phyloP scores from a whole-genome alignment of 2,329 filamentous ascomycete genomes.

The Paraphaeosphaeria sporulosa region DNA sequence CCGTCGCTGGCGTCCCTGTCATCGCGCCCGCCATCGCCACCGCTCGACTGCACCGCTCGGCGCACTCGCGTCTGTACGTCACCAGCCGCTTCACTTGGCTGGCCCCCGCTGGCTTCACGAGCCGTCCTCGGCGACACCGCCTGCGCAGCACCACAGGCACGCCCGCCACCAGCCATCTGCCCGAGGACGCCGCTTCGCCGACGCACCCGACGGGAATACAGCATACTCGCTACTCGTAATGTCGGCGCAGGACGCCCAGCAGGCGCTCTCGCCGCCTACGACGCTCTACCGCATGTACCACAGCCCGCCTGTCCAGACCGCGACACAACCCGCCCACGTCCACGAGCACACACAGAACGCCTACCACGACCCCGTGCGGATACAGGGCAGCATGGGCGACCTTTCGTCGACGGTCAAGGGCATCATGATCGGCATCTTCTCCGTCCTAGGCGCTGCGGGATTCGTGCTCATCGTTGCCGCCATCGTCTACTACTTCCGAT shows the following conservation, averaged over 20 bases:
- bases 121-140: constrained; percentile 14
- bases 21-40: constrained; percentile 19
- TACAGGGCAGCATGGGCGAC: constrained; percentile 33
- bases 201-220: constrained; percentile 14
- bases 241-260: constrained; percentile 42
- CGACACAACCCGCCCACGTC: constrained; percentile 30
- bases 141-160: constrained; percentile 15
- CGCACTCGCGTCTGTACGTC: constrained; percentile 20
- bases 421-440: constrained; percentile 92
- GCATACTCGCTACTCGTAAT: constrained; percentile 29
- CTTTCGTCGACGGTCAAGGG: constrained; percentile 70
- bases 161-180: constrained; percentile 14
- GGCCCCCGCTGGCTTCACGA: constrained; percentile 24
- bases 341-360: constrained; percentile 25
- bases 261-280: constrained; percentile 37
- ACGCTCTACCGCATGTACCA: constrained; percentile 43
- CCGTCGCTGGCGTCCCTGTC: constrained; percentile 7
- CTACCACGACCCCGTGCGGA: constrained; percentile 34
- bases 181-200: neutral
- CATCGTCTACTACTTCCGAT: constrained; percentile 91
- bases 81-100: constrained; percentile 20
- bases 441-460: constrained; percentile 89
- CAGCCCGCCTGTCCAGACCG: constrained; percentile 31
- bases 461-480: constrained; percentile 81
- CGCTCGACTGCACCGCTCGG: constrained; percentile 10